These are phyloP conservation scores for Calocybe gambosa DNA, from an alignment of 1,284 basidiomycete species.

Conservation along the genomic window DNA sequence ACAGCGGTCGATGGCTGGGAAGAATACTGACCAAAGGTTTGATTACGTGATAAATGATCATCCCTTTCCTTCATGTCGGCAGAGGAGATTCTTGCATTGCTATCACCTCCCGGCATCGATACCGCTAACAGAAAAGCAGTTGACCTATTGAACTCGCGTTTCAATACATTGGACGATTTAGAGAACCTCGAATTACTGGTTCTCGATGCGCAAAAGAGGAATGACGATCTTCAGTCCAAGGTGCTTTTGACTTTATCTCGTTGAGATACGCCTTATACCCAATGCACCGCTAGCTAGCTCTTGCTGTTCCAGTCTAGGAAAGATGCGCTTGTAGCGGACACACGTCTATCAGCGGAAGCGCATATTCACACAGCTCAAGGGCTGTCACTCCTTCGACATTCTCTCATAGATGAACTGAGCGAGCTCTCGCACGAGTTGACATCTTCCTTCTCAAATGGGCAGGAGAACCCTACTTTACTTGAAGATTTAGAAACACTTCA, in stretches of 20 bases:
- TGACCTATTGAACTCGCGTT: slow-evolving; percentile 40
- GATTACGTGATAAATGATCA: not conserved
- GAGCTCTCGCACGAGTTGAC: slow-evolving; percentile 63
- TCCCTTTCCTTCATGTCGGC: slow-evolving; percentile 39
- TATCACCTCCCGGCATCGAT: slow-evolving; percentile 38
- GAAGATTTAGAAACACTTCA: slow-evolving; percentile 77
- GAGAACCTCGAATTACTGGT: slow-evolving; percentile 36
- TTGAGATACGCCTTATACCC: slow-evolving; percentile 14
- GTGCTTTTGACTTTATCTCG: slow-evolving; percentile 25
- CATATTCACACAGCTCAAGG: slow-evolving; percentile 63
- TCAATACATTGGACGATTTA: slow-evolving; percentile 42
- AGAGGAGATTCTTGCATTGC: slow-evolving; percentile 40
- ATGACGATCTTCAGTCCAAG: slow-evolving; percentile 33
- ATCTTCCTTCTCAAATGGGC: slow-evolving; percentile 44
- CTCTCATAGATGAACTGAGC: slow-evolving; percentile 68
- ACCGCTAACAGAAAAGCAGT: slow-evolving; percentile 37
- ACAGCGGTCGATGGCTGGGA: no score
- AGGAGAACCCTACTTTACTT: slow-evolving; percentile 55
- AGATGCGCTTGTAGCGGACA: slow-evolving; percentile 37
- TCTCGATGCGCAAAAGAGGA: slow-evolving; percentile 27
- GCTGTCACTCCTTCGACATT: slow-evolving; percentile 69
- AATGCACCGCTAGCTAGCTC: slow-evolving; percentile 50
- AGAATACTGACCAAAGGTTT: not conserved
- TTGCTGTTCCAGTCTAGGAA: slow-evolving; percentile 43
- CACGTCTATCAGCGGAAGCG: slow-evolving; percentile 35